Base-by-base conservation (phyloP, 2,329 filamentous ascomycete species). In the Diaporthe ampelina region DNA sequence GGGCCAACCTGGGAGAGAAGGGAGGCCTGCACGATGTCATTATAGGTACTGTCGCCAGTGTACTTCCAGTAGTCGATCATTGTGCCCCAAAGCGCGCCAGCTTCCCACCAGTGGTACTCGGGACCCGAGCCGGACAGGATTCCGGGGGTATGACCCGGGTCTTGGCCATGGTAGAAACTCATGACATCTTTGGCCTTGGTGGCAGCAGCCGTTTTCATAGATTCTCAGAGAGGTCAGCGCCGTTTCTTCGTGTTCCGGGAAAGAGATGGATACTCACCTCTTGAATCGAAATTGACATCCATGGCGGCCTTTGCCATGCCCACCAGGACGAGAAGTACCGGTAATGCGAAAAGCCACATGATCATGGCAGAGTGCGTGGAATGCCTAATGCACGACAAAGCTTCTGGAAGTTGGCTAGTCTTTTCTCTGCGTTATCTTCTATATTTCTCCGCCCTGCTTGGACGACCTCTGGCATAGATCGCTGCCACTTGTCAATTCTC, bases 21-120 rank as follows among this genome's bases (percentile, higher is more conserved):
- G 2, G 87, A 90, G 76, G 90, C 79, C 72, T 85, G 89, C 19
- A 91, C 84, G 15, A 90, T 85, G 17, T 87, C 79, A 80, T 93
- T 93, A 83, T 92, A 94, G 70, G 87, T 87, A 4, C 83, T 80
- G 81, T 94, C 92, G 73, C 91, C 91, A 0, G 92, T 94, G 72
- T 89, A 87, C 76, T 91, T 89, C 89, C 91, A 93, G 81, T 94
- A 94, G 81, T 94, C 91, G 57, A 94, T 86, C 78, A 93, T 84
- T 0, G 91, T 89, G 76, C 91, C 90, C 87, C 93, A 93, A 83
- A 94, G 86, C 17, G 91, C 90, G 68, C 91, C 90, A 9, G 90
- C 91, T 80, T 94, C 91, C 92, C 92, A 94, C 92, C 92, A 94
- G 85, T 89, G 88, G 58, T 50, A 7, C 15, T 79, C 81, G 35